These are phyloP conservation scores for Aureobasidium sp. DNA, from an alignment of 2,329 filamentous ascomycete genomes.

Conservation along the genomic window DNA sequence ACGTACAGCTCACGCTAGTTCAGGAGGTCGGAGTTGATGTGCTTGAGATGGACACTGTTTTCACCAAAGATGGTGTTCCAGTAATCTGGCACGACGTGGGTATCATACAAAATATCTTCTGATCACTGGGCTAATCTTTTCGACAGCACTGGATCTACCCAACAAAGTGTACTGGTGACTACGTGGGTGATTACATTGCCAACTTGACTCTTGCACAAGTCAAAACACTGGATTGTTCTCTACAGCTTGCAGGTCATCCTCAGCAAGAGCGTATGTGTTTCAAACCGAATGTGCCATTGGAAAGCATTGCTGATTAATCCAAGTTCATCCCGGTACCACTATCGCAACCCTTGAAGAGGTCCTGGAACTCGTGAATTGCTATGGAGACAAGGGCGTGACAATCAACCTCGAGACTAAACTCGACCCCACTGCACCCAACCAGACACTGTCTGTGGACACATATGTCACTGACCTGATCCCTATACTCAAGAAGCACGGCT, in stretches of 20 bases:
- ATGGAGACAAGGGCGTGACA: not conserved
- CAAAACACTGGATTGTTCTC: conserved; percentile 5
- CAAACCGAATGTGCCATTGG: not conserved
- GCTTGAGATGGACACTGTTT: conserved; percentile 9
- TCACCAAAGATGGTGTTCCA: conserved; percentile 1
- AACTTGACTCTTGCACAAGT: conserved; percentile 10
- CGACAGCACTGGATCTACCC: conserved; percentile 2
- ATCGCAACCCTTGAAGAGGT: conserved; percentile 6
- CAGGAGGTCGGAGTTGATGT: conserved; percentile 7
- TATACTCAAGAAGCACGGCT: conserved; percentile 1
- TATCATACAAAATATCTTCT: too few relatives aligned
- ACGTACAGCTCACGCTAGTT: not conserved
- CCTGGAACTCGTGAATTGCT: not conserved
- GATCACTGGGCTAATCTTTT: not conserved
- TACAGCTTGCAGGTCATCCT: not conserved
- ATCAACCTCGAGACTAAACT: conserved; percentile 10
- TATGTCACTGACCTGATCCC: not conserved
- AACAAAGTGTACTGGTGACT: conserved; percentile 3
- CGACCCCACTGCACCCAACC: not conserved
- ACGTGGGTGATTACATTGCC: not conserved
- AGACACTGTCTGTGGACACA: not conserved
- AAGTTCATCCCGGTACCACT: not conserved
- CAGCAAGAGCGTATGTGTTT: not conserved
- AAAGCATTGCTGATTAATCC: not conserved
- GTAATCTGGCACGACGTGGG: conserved; percentile 7